A percentile compares a stretch with the other conserved stretches of the same genome.
Conservation (phyloP, 225 moss, liverwort and hornwort species). For the Physcomitrellopsis africana region DNA sequence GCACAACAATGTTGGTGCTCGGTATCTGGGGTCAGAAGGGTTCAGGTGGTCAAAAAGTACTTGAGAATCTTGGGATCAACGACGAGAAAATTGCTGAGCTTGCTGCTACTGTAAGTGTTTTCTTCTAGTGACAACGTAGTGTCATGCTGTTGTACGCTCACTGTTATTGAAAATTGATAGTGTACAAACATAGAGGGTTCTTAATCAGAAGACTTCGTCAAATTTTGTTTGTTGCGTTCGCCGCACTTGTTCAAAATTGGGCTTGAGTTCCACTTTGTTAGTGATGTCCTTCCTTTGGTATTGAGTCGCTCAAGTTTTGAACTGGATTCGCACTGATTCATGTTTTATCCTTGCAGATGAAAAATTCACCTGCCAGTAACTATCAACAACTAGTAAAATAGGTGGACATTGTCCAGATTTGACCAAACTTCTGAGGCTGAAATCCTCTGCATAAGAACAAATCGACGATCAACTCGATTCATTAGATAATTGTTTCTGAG, state of each 20-base stretch:
- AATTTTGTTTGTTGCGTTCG: conserved; percentile 1
- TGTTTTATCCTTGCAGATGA: conserved; percentile 44
- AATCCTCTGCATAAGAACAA: no score
- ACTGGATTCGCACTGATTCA: not conserved
- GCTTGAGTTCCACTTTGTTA: not conserved
- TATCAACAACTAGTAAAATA: conserved; percentile 66
- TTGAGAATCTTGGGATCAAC: conserved; percentile 79
- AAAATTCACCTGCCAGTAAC: conserved; percentile 41
- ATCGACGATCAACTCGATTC: no score
- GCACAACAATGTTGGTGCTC: conserved; percentile 78
- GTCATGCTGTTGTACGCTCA: not conserved
- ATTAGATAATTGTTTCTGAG: no score
- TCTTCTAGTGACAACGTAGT: conserved; percentile 1
- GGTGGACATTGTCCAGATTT: conserved; percentile 35
- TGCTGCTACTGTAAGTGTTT: conserved; percentile 63
- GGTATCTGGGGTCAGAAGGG: conserved; percentile 97
- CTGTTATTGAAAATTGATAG: conserved; percentile 2
- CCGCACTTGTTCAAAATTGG: no score
- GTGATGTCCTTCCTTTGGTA: not conserved
- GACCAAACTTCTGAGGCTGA: conserved; percentile 9
- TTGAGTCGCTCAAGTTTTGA: conserved; percentile 14
- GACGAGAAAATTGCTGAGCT: conserved; percentile 77
- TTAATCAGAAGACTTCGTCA: not conserved
- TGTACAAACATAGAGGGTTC: not conserved
- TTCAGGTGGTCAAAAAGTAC: conserved; percentile 81